phyloP scores from a whole-genome alignment of 2,329 filamentous ascomycete genomes.

The Berkeleyomyces basicola region DNA sequence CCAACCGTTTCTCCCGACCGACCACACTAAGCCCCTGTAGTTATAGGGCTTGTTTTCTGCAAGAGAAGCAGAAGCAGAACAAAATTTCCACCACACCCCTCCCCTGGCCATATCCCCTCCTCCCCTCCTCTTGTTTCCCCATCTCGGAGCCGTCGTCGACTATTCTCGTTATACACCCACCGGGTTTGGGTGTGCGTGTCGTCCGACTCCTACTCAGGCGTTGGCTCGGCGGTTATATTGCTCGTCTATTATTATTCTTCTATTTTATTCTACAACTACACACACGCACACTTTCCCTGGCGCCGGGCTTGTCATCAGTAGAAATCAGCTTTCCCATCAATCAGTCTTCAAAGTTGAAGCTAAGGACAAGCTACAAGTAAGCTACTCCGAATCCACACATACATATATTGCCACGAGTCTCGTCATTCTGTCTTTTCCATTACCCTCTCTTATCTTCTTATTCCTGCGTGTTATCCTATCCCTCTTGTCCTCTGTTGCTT shows the following conservation, averaged over 20 bases:
- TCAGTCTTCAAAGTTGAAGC: background rate
- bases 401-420: background rate
- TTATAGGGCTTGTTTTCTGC: background rate
- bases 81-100: background rate
- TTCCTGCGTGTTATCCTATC: background rate
- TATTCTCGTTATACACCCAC: background rate
- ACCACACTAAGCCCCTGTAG: background rate
- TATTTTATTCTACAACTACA: background rate
- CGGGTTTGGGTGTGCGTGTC: slow-evolving; percentile 24
- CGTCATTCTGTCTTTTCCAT: background rate
- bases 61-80: too few relatives aligned
- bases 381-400: background rate
- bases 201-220: background rate
- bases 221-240: background rate
- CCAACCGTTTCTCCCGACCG: too few relatives aligned
- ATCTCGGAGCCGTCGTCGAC: background rate
- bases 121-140: background rate
- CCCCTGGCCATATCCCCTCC: background rate
- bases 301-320: too few relatives aligned
- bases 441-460: background rate
- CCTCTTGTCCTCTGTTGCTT: background rate
- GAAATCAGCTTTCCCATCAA: background rate
- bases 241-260: background rate
- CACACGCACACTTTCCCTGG: slow-evolving; percentile 23
- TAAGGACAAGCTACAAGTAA: background rate